Conservation (phyloP, 2,329 filamentous ascomycete genomes). For the Aspergillus proliferans region DNA sequence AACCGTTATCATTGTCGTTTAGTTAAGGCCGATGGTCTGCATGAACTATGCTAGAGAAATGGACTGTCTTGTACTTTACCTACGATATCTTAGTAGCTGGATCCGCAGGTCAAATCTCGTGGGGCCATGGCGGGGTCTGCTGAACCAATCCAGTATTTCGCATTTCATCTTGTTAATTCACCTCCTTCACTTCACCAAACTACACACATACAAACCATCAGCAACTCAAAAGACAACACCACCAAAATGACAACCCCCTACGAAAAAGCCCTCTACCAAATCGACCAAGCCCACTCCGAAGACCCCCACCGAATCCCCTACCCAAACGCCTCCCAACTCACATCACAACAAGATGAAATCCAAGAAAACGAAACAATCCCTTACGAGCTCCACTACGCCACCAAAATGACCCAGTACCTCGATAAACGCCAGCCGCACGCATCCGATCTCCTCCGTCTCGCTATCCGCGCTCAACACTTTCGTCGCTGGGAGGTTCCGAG, state of each 20-base stretch:
- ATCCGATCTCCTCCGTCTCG: constrained; percentile 62
- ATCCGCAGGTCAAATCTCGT: neutral
- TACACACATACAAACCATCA: neutral
- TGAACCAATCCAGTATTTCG: neutral
- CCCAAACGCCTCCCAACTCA: constrained; percentile 54
- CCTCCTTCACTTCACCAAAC: neutral
- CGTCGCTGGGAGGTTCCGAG: constrained; percentile 79
- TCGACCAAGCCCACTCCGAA: constrained; percentile 65
- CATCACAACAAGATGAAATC: constrained; percentile 62
- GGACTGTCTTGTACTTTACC: neutral
- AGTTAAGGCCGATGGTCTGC: neutral
- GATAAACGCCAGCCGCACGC: constrained; percentile 54
- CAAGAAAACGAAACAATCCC: constrained; percentile 47
- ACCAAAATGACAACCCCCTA: constrained; percentile 26
- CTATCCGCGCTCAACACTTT: constrained; percentile 79
- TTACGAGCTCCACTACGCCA: constrained; percentile 77
- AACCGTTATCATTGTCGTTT: neutral
- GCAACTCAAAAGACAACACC: neutral
- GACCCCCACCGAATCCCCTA: constrained; percentile 54
- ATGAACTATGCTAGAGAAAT: neutral
- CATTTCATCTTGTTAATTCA: neutral
- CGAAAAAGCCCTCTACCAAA: constrained; percentile 54
- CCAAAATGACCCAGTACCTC: constrained; percentile 72
- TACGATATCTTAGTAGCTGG: no score
- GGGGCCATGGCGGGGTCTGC: neutral